Evolutionary conservation across 257 asterid genomes (phyloP).

Genomic region (Rehmannia glutinosa): DNA sequence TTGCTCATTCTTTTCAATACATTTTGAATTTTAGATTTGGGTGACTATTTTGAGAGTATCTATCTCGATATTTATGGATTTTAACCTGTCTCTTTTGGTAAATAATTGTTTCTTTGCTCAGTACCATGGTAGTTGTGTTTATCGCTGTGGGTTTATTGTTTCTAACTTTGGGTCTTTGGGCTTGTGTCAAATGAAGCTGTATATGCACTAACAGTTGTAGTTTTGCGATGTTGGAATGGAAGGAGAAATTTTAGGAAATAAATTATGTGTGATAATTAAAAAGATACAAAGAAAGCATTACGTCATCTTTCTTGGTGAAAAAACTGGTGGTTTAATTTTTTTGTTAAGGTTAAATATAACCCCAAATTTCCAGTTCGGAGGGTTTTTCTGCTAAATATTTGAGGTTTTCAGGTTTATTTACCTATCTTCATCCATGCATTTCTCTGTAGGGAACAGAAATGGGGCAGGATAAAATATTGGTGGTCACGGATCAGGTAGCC

Average conservation of each 20-base stretch:
- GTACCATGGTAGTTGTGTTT: too few species aligned
- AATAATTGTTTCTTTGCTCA: too few species aligned
- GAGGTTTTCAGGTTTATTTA: too few species aligned
- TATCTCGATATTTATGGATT: background rate
- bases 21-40: background rate
- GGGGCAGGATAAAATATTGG: conserved; percentile 51
- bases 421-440: background rate
- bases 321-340: too few species aligned
- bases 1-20: background rate
- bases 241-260: background rate
- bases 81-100: background rate
- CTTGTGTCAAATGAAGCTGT: background rate
- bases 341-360: too few species aligned
- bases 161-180: background rate
- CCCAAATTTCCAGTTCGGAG: too few species aligned
- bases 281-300: background rate
- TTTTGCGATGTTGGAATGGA: conserved; percentile 3
- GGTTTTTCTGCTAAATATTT: too few species aligned
- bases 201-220: background rate
- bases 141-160: background rate
- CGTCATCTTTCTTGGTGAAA: background rate
- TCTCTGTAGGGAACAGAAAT: conserved; percentile 33
- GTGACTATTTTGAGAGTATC: background rate
- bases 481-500: conserved; percentile 52
- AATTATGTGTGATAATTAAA: background rate